A percentile compares a stretch with the other conserved stretches of the same genome.
These are phyloP conservation scores for Podospora australis DNA, from an alignment of 495 filamentous ascomycete genomes.

Conservation along the genomic window DNA sequence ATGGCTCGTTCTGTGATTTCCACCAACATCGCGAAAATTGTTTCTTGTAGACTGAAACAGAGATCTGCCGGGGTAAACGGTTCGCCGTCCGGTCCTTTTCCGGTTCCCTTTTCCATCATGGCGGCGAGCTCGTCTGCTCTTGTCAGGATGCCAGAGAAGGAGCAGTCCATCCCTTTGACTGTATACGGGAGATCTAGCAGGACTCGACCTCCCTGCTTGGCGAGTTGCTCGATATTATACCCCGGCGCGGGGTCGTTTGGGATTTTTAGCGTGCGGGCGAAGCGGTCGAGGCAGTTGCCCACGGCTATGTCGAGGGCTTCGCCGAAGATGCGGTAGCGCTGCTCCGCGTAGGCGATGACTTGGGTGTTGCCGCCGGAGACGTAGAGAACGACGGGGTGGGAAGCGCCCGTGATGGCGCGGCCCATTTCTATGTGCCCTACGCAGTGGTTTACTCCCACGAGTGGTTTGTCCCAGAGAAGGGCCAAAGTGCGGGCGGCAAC, in stretches of 20 bases:
- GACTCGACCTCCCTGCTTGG: slow-evolving; percentile 59
- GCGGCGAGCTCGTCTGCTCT: slow-evolving; percentile 71
- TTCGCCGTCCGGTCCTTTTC: slow-evolving; percentile 34
- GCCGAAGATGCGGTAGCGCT: slow-evolving; percentile 94
- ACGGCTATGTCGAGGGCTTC: slow-evolving; percentile 97
- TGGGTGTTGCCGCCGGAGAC: slow-evolving; percentile 96
- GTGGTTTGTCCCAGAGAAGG: slow-evolving; percentile 76
- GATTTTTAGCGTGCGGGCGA: slow-evolving; percentile 83
- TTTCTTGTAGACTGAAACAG: slow-evolving; percentile 94
- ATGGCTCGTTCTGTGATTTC: slow-evolving; percentile 98
- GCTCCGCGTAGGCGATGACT: slow-evolving; percentile 91
- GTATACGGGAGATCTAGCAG: slow-evolving; percentile 88
- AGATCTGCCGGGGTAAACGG: slow-evolving; percentile 73
- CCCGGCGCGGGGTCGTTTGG: slow-evolving; percentile 94
- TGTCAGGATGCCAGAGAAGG: slow-evolving; percentile 85
- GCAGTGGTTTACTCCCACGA: slow-evolving; percentile 96
- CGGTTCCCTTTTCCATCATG: slow-evolving; percentile 48
- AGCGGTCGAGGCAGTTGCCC: slow-evolving; percentile 94
- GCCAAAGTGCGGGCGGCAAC: slow-evolving; percentile 76
- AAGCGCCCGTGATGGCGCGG: slow-evolving; percentile 79
- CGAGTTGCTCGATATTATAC: slow-evolving; percentile 96
- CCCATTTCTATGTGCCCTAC: slow-evolving; percentile 99
- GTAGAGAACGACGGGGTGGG: slow-evolving; percentile 93
- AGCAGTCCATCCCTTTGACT: slow-evolving; percentile 98
- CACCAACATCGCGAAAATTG: slow-evolving; percentile 91